Percentiles rank a stretch among this genome's conserved stretches.
These are phyloP conservation scores for Globisporangium okanoganense DNA, from an alignment of 352 stramenopile genomes.

Conservation along the genomic window DNA sequence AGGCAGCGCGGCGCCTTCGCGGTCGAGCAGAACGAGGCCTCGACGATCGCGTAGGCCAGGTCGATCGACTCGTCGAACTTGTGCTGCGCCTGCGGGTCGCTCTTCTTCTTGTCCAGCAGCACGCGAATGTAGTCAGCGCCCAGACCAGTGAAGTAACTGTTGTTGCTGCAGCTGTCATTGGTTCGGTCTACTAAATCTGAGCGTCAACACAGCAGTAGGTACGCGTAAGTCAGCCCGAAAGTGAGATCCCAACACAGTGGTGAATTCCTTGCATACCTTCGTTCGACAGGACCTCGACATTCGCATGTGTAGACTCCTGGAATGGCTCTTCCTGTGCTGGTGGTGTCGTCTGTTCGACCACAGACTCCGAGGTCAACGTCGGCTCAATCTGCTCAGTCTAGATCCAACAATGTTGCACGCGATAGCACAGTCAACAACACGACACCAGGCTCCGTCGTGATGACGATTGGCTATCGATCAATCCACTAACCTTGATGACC, in stretches of 20 bases:
- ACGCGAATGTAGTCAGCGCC: constrained; percentile 9
- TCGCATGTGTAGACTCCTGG: not conserved
- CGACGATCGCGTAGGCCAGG: constrained; percentile 51
- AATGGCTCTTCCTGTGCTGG: not conserved
- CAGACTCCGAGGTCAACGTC: not conserved
- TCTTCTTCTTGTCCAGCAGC: constrained; percentile 12
- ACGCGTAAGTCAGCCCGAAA: no score
- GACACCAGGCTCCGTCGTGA: not conserved
- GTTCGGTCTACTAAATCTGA: not conserved
- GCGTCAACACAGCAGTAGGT: not conserved
- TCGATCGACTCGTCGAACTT: constrained; percentile 40
- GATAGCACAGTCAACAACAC: not conserved
- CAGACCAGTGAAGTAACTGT: not conserved
- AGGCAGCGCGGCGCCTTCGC: constrained; percentile 46
- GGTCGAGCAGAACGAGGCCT: constrained; percentile 53
- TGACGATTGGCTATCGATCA: not conserved
- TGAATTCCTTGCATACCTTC: not conserved
- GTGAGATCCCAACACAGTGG: not conserved
- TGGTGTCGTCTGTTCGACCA: not conserved
- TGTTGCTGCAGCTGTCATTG: not conserved
- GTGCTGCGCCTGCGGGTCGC: constrained; percentile 11
- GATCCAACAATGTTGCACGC: not conserved
- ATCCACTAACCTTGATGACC: constrained; percentile 26
- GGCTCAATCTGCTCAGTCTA: constrained; percentile 2
- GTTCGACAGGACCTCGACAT: not conserved